These are phyloP conservation scores for Fusarium decemcellulare DNA, from an alignment of 2,329 filamentous ascomycete genomes.

Conservation along the genomic window DNA sequence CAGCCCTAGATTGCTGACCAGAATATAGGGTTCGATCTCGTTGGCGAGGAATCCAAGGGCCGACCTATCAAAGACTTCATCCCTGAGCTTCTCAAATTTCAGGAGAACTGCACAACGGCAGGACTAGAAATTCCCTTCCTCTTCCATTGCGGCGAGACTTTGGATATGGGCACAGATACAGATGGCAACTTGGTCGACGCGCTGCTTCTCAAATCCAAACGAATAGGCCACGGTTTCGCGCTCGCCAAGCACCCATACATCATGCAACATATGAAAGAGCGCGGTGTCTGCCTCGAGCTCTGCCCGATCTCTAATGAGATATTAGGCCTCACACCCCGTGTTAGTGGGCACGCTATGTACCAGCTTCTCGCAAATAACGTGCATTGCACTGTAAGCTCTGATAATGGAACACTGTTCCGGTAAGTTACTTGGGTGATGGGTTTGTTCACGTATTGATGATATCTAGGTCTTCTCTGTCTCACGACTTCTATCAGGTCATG, in stretches of 20 bases:
- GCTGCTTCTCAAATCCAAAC: slow-evolving; percentile 74
- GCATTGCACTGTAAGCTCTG: slow-evolving; percentile 81
- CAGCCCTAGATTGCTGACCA: background rate
- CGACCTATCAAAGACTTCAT: slow-evolving; percentile 70
- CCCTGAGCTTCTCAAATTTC: slow-evolving; percentile 69
- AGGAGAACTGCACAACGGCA: slow-evolving; percentile 62
- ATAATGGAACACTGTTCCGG: slow-evolving; percentile 82
- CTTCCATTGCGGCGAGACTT: slow-evolving; percentile 83
- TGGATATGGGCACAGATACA: slow-evolving; percentile 74
- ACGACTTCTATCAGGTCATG: slow-evolving; percentile 85
- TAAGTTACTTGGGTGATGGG: slow-evolving; percentile 51
- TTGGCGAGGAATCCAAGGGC: slow-evolving; percentile 76
- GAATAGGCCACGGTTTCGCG: slow-evolving; percentile 82
- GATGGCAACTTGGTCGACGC: slow-evolving; percentile 81
- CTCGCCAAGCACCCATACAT: slow-evolving; percentile 76
- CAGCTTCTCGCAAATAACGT: slow-evolving; percentile 79
- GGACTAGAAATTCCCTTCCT: slow-evolving; percentile 76
- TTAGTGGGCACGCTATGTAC: slow-evolving; percentile 77
- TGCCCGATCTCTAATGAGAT: slow-evolving; percentile 86
- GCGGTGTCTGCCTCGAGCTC: slow-evolving; percentile 79
- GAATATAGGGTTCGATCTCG: slow-evolving; percentile 74
- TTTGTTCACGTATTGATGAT: no score
- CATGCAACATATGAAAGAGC: slow-evolving; percentile 74
- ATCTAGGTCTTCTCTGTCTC: slow-evolving; percentile 75
- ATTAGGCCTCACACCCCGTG: slow-evolving; percentile 75